Base-by-base conservation (phyloP, 2,329 filamentous ascomycete genomes). In the Dothistroma septosporum region DNA sequence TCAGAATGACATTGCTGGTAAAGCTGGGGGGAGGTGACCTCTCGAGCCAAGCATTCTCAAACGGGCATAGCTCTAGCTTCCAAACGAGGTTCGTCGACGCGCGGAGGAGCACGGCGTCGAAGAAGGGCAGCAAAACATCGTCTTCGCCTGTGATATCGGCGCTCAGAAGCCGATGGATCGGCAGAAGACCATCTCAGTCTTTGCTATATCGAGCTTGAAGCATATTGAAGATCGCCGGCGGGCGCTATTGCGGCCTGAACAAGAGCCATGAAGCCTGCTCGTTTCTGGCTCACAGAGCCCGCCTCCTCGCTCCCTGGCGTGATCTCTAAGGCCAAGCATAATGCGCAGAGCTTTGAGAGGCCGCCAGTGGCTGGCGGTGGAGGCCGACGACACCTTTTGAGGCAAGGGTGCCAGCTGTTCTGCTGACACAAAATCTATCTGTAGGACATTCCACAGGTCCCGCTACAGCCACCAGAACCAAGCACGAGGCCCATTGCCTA, bases 151-250 rank as follows among this genome's bases (percentile, higher is more conserved):
- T 35, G 56, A 53, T 62, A 57, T 61, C 41, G 31, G 19, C 37
- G n/a, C 57, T 56, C 54, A 44, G 62, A 64, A 60, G 19, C 59
- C 21, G 61, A 46, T 65, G 53, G 28, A 60, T 53, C 47, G 21
- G 53, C 57, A 61, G 53, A 54, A 21, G 41, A 46, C 19, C 48
- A 54, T 55, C n/a, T 46, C 47, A 55, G 37, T 48, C 62, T 62
- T 46, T 44, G 37, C 57, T 53, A 21, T 57, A 54, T 59, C 59
- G 41, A 53, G 55, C 55, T 61, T 64, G 56, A 62, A 41, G 53
- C 55, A 53, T 65, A 62, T 65, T 64, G 61, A 63, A 61, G 55
- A n/a, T 46, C 56, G 52, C 53, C 62, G 65, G 59, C 63, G 53
- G 61, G 35, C 58, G 55, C 57, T 59, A 60, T 58, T 57, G 59